These are phyloP conservation scores for Tetradesmus obliquus DNA, from an alignment of 139 green algal species.

Conservation along the genomic window DNA sequence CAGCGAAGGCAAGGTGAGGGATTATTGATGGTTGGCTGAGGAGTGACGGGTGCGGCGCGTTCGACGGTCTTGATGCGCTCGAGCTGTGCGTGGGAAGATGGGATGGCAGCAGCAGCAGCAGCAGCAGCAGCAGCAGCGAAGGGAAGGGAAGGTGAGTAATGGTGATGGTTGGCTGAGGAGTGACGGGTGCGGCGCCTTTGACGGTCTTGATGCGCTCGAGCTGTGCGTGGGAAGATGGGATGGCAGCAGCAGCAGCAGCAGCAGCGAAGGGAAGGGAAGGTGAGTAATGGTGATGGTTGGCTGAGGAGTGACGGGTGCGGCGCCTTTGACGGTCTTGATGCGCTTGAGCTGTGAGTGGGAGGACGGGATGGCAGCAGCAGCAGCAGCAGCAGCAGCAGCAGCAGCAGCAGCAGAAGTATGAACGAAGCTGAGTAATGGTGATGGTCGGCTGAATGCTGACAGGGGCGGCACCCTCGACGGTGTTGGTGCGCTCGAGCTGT, in stretches of 20 bases:
- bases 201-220: conserved; percentile 45
- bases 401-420: too few relatives aligned
- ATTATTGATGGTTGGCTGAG: too few relatives aligned
- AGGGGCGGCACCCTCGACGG: conserved; percentile 49
- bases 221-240: neutral
- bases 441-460: conserved; percentile 8
- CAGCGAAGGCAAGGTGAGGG: neutral
- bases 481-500: conserved; percentile 36
- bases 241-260: neutral
- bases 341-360: too few relatives aligned
- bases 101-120: neutral
- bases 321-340: conserved; percentile 50
- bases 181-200: conserved; percentile 52
- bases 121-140: neutral
- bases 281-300: too few relatives aligned
- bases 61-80: conserved; percentile 47
- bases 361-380: neutral
- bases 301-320: conserved; percentile 45
- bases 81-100: neutral
- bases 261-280: neutral
- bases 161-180: too few relatives aligned
- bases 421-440: too few relatives aligned
- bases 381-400: neutral
- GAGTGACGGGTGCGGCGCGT: conserved; percentile 50
- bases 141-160: neutral